phyloP scores from a whole-genome alignment of 306 rosid species.

The Prosopis cineraria region DNA sequence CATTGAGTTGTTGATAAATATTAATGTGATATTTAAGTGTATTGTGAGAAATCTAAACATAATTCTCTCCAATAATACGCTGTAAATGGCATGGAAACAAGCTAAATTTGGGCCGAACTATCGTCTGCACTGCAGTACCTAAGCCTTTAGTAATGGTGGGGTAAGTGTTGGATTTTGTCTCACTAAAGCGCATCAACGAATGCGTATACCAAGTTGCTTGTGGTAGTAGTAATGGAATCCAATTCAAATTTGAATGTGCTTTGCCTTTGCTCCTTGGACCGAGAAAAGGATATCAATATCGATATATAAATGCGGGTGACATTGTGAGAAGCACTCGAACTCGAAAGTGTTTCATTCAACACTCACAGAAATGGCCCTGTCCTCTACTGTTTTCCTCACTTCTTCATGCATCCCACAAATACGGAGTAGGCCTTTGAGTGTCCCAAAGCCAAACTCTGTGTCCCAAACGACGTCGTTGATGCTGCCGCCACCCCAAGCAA shows the following conservation, averaged over 20 bases:
- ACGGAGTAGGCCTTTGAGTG: background rate
- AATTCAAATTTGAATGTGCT: background rate
- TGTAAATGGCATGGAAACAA: too few species aligned
- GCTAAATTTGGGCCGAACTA: too few species aligned
- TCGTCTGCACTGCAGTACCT: background rate
- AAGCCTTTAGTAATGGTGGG: background rate
- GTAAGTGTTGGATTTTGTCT: background rate
- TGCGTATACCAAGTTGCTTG: conserved; percentile 13
- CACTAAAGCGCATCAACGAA: background rate
- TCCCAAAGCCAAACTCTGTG: background rate
- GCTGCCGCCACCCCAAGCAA: background rate
- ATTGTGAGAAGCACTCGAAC: background rate
- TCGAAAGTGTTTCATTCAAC: background rate
- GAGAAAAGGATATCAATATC: conserved; percentile 11
- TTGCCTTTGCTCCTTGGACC: conserved; percentile 23
- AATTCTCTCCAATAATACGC: too few species aligned
- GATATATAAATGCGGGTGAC: background rate
- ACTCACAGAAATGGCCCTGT: background rate
- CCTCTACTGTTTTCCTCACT: background rate
- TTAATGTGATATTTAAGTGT: too few species aligned
- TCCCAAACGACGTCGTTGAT: conserved; percentile 13
- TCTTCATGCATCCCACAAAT: background rate
- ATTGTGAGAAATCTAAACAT: too few species aligned
- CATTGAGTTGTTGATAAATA: too few species aligned
- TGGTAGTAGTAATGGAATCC: background rate